These are phyloP conservation scores for Isatis lusitanica DNA, from an alignment of 441 rosid species.

Conservation along the genomic window DNA sequence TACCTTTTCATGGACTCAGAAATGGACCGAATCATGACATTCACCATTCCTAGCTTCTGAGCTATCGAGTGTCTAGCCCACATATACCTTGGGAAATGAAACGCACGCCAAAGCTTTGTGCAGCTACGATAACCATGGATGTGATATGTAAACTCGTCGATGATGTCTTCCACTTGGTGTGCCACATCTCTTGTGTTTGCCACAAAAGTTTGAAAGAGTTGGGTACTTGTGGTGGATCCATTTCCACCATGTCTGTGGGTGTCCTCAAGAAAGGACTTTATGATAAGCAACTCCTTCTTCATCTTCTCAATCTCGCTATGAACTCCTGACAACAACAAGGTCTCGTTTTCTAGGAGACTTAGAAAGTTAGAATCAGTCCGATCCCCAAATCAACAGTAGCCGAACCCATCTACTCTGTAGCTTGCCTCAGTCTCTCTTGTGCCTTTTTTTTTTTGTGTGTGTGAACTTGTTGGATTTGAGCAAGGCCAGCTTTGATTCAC, in stretches of 20 bases:
- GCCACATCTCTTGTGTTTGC: slow-evolving; percentile 36
- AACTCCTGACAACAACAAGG: slow-evolving; percentile 30
- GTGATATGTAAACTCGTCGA: slow-evolving; percentile 38
- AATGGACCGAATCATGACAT: slow-evolving; percentile 19
- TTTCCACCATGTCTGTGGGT: slow-evolving; percentile 18
- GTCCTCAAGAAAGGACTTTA: slow-evolving; percentile 42
- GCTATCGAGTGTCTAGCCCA: slow-evolving; percentile 29
- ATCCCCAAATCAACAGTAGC: slow-evolving; percentile 23
- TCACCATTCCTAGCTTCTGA: slow-evolving; percentile 29
- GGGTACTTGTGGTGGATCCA: slow-evolving; percentile 18
- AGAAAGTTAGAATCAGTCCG: slow-evolving; percentile 26
- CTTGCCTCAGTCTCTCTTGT: not conserved
- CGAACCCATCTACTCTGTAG: slow-evolving; percentile 19
- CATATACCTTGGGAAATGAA: slow-evolving; percentile 24
- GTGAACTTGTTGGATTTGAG: slow-evolving; percentile 1
- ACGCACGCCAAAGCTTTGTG: slow-evolving; percentile 13
- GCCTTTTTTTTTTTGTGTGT: not conserved
- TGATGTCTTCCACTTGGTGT: slow-evolving; percentile 39
- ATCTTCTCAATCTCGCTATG: slow-evolving; percentile 35
- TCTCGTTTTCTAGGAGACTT: slow-evolving; percentile 32
- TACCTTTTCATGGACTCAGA: slow-evolving; percentile 30
- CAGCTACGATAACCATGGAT: slow-evolving; percentile 6
- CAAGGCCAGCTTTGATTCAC: not conserved
- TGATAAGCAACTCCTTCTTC: slow-evolving; percentile 40
- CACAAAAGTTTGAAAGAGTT: slow-evolving; percentile 36